Evolutionary conservation across 2,329 filamentous ascomycete species (phyloP), one percentile per base, ranked within the genome.

Genomic region (Thelonectria rubi): DNA sequence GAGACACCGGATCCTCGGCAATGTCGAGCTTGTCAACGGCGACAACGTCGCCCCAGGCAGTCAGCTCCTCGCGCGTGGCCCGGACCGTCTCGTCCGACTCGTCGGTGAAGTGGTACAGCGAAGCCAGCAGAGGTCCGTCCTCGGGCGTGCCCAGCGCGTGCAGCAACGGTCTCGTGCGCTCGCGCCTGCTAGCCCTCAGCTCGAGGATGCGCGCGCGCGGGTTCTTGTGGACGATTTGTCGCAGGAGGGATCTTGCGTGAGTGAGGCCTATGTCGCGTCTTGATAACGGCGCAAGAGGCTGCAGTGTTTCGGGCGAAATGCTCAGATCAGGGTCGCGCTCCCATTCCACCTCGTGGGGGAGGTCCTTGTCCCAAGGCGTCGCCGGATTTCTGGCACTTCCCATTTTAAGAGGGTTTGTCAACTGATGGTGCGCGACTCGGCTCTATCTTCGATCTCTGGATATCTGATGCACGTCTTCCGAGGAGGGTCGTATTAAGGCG

Each of bases 61-160:
- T 2, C 7, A 54, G 15, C 15, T 46, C 39, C n/a, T 45, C 39
- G 8, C 40, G 39, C 15, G 51, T 21, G 15, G 40, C 32, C 24
- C 45, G 24, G 18, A 54, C 43, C n/a, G 11, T 9, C 15, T 20
- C 40, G 7, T 10, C 17, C 2, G 39, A 54, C 5, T 17, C n/a
- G 18, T 45, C n/a, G 8, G 40, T 54, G 20, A n/a, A 54, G 39
- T 46, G 39, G n/a, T 46, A 54, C 26, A 21, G 20, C 17, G n/a
- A 18, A 11, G 39, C 21, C 3, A 15, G 40, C 8, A 40, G 37
- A 12, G 24, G 15, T 10, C 39, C 51, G 15, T 21, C 11, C 40
- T 54, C n/a, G 15, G 24, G 21, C 10, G 51, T 46, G 21, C 39
- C 51, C 11, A 45, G 17, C 5, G 26, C 15, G 17, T 45, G 9